A percentile compares a stretch with the other conserved stretches of the same genome.
Evolutionary conservation across 2,329 filamentous ascomycete genomes (phyloP).

Genomic region (Aspergillus persii): DNA sequence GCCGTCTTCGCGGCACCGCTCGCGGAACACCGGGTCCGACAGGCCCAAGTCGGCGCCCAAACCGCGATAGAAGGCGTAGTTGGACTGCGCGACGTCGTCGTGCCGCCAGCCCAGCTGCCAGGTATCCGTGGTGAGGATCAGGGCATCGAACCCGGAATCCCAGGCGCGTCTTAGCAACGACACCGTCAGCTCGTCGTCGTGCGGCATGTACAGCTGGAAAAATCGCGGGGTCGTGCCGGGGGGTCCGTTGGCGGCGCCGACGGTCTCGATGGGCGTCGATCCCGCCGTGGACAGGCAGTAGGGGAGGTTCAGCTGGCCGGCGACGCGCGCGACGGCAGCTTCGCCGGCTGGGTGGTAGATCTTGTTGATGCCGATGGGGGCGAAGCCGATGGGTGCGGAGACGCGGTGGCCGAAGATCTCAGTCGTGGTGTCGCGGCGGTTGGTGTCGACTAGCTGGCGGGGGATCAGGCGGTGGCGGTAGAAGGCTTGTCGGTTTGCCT

Average conservation of each 20-base stretch:
- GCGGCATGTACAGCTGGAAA: slow-evolving; percentile 64
- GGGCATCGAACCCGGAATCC: slow-evolving; percentile 55
- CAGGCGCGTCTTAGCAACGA: slow-evolving; percentile 57
- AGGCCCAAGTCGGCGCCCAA: slow-evolving; percentile 58
- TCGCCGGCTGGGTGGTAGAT: slow-evolving; percentile 62
- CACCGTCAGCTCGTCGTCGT: slow-evolving; percentile 59
- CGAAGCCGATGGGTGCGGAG: slow-evolving; percentile 62
- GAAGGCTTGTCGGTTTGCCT: slow-evolving; percentile 63
- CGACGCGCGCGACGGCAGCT: slow-evolving; percentile 58
- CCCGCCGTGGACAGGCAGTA: slow-evolving; percentile 62
- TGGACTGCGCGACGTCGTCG: slow-evolving; percentile 55
- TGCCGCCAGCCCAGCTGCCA: slow-evolving; percentile 64
- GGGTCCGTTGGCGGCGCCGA: slow-evolving; percentile 55
- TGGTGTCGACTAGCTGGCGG: slow-evolving; percentile 61
- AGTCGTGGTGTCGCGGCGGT: slow-evolving; percentile 56
- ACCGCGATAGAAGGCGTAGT: slow-evolving; percentile 64
- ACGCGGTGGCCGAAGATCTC: slow-evolving; percentile 61
- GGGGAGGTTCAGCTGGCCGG: slow-evolving; percentile 57
- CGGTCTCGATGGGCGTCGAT: slow-evolving; percentile 56
- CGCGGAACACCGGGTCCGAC: slow-evolving; percentile 59
- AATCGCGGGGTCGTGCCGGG: slow-evolving; percentile 47
- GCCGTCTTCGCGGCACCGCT: slow-evolving; percentile 48
- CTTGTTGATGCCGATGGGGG: slow-evolving; percentile 64
- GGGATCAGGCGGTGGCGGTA: slow-evolving; percentile 63
- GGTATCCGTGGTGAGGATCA: slow-evolving; percentile 62